Evolutionary conservation across 2,329 filamentous ascomycete genomes (phyloP), one percentile per base, ranked within the genome.

Genomic region (Grosmannia penicillata): DNA sequence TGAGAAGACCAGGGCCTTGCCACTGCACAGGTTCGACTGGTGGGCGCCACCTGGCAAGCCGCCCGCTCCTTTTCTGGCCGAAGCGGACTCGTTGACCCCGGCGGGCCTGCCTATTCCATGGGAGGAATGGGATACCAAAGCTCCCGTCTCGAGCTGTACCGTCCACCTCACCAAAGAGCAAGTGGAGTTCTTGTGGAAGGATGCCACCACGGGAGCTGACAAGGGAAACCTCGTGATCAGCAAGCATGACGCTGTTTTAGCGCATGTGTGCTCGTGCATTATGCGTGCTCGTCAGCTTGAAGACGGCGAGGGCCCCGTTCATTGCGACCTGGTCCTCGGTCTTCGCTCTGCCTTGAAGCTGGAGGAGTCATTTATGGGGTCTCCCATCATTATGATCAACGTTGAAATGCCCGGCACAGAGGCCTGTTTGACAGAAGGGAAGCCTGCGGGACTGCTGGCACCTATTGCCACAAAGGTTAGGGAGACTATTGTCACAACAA

Each of bases 21-120:
- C 23, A 15, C 19, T 40, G 15, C 38, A 40, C 28, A 26, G 38
- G 27, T 40, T 36, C 33, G 33, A 40, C 38, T 36, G 38, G 38
- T 36, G 33, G 38, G 33, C 33, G 23, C 27, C 28, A 19, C 33
- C 38, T 30, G 33, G 38, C 11, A 36, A 32, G 22, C 33, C 28
- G 28, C 33, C 38, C 15, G 31, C 33, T 3, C 26, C 23, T 27
- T 25, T 36, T 19, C 11, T n/a, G 13, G 13, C 17, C 22, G 33
- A 36, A 13, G 37, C 31, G 18, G 32, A 39, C 7, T 11, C 32
- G n/a, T 19, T 35, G 15, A 25, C 31, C 17, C 32, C 26, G 24
- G 6, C 31, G 4, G 25, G 38, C 27, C 19, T 9, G 26, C 26
- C 38, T 18, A 39, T 35, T 32, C 38, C 38, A n/a, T 39, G 38